Conservation (phyloP, 306 rosid species). For the Argentina anserina region DNA sequence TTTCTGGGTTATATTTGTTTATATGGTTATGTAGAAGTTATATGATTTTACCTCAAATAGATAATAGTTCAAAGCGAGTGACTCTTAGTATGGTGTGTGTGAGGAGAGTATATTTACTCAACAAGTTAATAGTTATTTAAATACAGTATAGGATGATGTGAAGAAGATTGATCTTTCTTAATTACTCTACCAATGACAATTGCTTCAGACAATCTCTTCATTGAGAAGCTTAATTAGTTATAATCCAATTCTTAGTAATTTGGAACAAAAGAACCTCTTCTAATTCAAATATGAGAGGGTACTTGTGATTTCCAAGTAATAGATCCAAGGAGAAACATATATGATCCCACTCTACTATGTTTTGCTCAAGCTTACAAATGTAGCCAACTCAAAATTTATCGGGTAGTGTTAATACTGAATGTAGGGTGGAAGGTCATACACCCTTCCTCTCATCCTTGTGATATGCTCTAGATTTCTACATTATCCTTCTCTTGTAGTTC, state of each 20-base stretch:
- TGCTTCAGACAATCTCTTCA: no score
- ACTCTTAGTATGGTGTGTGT: no score
- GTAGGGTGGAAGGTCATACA: neutral
- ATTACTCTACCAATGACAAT: neutral
- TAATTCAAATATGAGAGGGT: neutral
- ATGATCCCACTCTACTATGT: neutral
- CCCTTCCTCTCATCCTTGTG: neutral
- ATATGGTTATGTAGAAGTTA: no score
- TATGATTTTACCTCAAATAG: no score
- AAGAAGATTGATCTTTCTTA: neutral
- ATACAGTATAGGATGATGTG: neutral
- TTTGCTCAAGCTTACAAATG: neutral
- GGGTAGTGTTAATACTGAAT: neutral
- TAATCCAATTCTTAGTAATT: neutral
- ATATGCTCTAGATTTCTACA: neutral
- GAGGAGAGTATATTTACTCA: no score
- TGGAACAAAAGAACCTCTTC: neutral
- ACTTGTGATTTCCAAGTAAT: neutral
- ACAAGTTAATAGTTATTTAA: no score
- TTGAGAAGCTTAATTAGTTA: neutral
- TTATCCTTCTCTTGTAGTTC: neutral
- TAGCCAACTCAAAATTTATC: no score
- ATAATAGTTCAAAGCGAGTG: no score
- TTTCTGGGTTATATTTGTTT: no score
- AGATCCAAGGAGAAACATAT: neutral